These are phyloP conservation scores for Mortierella sp. DNA, from an alignment of 371 early-diverging fungal species.

Conservation along the genomic window DNA sequence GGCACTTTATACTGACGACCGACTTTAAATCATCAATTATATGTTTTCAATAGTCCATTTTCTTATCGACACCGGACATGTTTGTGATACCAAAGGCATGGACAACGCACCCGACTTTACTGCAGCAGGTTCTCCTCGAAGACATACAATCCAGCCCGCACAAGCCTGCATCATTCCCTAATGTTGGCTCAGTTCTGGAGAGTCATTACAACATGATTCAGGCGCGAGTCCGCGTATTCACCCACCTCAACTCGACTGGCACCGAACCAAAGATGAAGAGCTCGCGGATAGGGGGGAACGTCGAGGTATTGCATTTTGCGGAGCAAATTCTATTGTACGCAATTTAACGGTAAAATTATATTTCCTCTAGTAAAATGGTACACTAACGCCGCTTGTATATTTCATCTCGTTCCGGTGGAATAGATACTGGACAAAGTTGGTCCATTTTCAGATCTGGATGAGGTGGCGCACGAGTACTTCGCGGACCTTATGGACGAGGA, in stretches of 20 bases:
- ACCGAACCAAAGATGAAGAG: conserved; percentile 9
- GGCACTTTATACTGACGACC: neutral
- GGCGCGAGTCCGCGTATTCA: conserved; percentile 50
- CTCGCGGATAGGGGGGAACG: conserved; percentile 25
- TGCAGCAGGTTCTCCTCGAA: conserved; percentile 43
- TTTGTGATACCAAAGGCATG: conserved; percentile 74
- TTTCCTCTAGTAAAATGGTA: no score
- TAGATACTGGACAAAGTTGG: conserved; percentile 48
- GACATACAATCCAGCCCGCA: conserved; percentile 38
- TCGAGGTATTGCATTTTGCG: conserved; percentile 29
- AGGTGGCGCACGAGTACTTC: conserved; percentile 40
- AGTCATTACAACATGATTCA: conserved; percentile 54
- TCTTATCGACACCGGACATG: conserved; percentile 75
- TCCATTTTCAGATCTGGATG: conserved; percentile 31
- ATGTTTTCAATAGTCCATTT: conserved; percentile 61
- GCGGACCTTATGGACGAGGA: conserved; percentile 24
- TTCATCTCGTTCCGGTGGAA: neutral
- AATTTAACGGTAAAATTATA: no score
- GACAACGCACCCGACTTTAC: conserved; percentile 40
- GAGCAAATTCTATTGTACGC: neutral
- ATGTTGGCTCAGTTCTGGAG: conserved; percentile 43
- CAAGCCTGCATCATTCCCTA: conserved; percentile 43
- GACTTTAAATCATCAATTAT: neutral
- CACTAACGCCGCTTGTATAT: no score
- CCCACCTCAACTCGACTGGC: conserved; percentile 33